Evolutionary conservation across 257 asterid genomes (phyloP), one percentile per base, ranked within the genome.

Genomic region (Forsythia suspensa): DNA sequence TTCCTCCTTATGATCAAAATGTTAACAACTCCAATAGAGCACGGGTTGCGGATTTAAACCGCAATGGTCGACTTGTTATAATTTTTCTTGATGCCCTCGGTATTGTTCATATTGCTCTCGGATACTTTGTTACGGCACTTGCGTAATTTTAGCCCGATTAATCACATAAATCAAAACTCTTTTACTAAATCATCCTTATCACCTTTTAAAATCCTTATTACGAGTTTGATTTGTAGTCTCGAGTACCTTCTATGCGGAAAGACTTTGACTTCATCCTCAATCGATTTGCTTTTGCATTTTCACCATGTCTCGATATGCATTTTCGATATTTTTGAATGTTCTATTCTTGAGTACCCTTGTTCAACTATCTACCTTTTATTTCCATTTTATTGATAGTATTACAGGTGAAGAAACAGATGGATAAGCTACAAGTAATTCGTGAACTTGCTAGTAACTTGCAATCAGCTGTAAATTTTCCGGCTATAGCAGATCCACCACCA

Each of bases 401-500:
- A 7, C 66, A 92, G 98, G 92, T 86, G 83, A 95, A 90, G 71
- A 91, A 96, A 46, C 93, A 97, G 98, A 95, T 93, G 97, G 99
- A 95, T 85, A 92, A 84, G 82, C 85, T 95, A 76, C 85, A 85
- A 39, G 96, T 92, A 73, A 51, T 93, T 46, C 97, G 90, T 61
- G 91, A 89, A 59, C 79, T 90, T 85, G 89, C 80, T 84, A 59
- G 75, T 90, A 84, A 48, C 87, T 78, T 76, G 85, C 87, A 59
- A 85, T n/a, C 93, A 39, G 81, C 97, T 71, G n/a, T 87, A 86
- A 85, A 91, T 93, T 77, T 95, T 95, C 85, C 93, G 88, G 98
- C 99, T 81, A 83, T 85, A 71, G 97, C 98, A n/a, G 99, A 95
- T 72, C 98, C 99, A 40, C 99, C 42, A 95, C 99, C 20, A 95